These are phyloP conservation scores for Boletellus sp. DNA, from an alignment of 768 basidiomycete genomes.

Conservation along the genomic window DNA sequence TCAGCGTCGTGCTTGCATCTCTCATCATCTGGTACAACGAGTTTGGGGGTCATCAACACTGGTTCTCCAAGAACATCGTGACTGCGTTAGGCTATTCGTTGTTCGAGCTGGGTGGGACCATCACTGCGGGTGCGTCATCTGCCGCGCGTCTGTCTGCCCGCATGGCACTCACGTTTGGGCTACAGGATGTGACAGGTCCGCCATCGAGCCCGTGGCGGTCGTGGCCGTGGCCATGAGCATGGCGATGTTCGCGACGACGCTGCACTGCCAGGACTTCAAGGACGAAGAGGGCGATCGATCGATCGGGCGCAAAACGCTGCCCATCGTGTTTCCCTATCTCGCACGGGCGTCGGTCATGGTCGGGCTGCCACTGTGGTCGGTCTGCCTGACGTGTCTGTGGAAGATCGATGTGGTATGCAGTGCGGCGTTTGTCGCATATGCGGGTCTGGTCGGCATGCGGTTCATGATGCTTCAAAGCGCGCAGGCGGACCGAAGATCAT, in stretches of 20 bases:
- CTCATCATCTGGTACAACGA: conserved; percentile 41
- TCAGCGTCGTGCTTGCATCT: conserved; percentile 29
- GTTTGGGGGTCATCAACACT: conserved; percentile 18
- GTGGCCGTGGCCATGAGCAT: conserved; percentile 31
- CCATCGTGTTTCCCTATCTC: conserved; percentile 39
- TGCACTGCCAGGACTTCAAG: conserved; percentile 35
- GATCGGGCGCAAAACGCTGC: conserved; percentile 40
- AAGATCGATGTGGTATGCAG: conserved; percentile 26
- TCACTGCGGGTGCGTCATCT: conserved; percentile 29
- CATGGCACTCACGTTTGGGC: conserved; percentile 5
- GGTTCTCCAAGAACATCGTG: conserved; percentile 35
- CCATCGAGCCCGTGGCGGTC: conserved; percentile 24
- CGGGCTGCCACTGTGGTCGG: conserved; percentile 29
- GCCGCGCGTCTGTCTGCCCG: not conserved
- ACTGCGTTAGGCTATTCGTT: conserved; percentile 36
- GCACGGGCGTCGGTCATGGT: conserved; percentile 26
- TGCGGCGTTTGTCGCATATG: conserved; percentile 24
- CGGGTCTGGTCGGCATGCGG: conserved; percentile 21
- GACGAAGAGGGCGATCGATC: conserved; percentile 42
- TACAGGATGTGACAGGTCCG: conserved; percentile 23
- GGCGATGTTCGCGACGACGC: conserved; percentile 35
- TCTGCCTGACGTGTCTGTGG: conserved; percentile 27
- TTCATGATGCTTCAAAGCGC: conserved; percentile 22
- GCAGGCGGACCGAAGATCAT: conserved; percentile 26
- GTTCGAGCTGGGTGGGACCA: conserved; percentile 38